Evolutionary conservation across 305 asterid genomes (phyloP), one percentile per base, ranked within the genome.

Genomic region (Solanum hybrid): DNA sequence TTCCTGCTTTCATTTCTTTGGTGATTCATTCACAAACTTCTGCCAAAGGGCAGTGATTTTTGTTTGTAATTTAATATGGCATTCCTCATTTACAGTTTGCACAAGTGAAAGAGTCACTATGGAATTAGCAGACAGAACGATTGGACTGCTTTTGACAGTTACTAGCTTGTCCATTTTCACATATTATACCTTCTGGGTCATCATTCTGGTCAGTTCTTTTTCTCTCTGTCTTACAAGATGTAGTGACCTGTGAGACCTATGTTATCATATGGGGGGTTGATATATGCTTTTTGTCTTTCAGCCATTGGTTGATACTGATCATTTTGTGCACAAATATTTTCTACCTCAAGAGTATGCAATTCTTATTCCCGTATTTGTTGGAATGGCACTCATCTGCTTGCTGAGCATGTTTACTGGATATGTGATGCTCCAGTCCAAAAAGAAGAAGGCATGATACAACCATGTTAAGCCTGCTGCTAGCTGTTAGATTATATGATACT

Each of bases 251-350:
- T n/a, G 37, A 5, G 11, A 66, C 85, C 78, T 87, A 56, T 15
- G 10, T 35, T 60, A 40, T 89, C 89, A 66, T 24, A 60, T 32
- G 42, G 73, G 42, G 73, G 89, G 26, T 78, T 27, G 84, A 24
- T 72, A 11, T 87, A 72, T 24, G 37, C 66, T 72, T 34, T 91
- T 37, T 82, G 86, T 78, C 27, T 93, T 93, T 89, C 98, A 97
- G 99, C 99, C 99, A 29, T 95, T 97, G 76, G 99, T 97, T 42
- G 98, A 97, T 90, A 90, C 93, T 15, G 98, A 95, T 86, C 98
- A 97, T 93, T 97, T 97, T 81, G 98, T 95, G 91, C 99, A 97
- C 95, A 92, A 93, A 69, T 97, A 97, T 96, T 97, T 97, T 91
- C 95, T 95, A 87, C 98, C 99, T 75, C 98, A 95, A 91, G 98